Evolutionary conservation across 306 rosid species (phyloP).

Genomic region (Cucurbita argyrosperma): DNA sequence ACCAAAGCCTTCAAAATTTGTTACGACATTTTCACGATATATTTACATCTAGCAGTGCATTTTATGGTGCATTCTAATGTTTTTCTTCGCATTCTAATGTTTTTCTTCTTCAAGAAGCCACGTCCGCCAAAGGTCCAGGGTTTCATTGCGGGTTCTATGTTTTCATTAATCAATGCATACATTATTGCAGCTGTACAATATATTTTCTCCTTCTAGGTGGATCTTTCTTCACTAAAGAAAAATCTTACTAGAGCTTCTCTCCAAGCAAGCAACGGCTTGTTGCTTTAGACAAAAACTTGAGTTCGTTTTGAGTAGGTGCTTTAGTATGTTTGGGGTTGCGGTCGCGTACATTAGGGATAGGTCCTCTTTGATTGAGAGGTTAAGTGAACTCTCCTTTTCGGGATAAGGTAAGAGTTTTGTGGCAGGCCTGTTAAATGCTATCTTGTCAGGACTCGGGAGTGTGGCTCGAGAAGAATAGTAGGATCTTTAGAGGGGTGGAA

Average conservation of each 20-base stretch:
- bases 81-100: too few species aligned
- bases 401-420: background rate
- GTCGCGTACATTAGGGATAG: background rate
- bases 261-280: background rate
- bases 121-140: too few species aligned
- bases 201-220: background rate
- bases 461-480: background rate
- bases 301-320: background rate
- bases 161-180: background rate
- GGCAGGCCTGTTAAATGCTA: background rate
- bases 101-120: too few species aligned
- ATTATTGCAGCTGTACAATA: background rate
- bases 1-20: too few species aligned
- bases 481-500: background rate
- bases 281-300: background rate
- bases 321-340: background rate
- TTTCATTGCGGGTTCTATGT: too few species aligned
- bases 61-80: too few species aligned
- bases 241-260: background rate
- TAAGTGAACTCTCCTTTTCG: background rate
- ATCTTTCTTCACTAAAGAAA: background rate
- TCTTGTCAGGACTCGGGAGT: background rate
- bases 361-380: background rate
- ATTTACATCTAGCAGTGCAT: too few species aligned
- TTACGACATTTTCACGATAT: too few species aligned